Evolutionary conservation across 129 eudicot species (phyloP).

Genomic region (Heracleum sosnowskyi): DNA sequence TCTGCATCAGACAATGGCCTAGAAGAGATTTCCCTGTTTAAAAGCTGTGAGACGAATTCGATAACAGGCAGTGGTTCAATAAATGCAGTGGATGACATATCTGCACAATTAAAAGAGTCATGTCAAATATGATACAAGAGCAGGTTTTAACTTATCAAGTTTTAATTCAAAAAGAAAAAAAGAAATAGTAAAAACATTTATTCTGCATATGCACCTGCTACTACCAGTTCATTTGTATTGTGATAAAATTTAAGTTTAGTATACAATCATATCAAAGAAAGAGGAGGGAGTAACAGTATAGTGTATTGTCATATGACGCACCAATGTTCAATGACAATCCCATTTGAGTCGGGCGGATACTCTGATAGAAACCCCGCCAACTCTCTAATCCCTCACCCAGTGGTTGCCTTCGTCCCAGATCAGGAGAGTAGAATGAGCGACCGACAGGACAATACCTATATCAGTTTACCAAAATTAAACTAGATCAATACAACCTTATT

Average conservation of each 20-base stretch:
- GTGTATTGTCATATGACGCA: constrained; percentile 1
- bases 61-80: constrained; percentile 77
- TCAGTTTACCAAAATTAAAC: background rate
- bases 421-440: constrained; percentile 67
- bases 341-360: constrained; percentile 81
- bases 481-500: background rate
- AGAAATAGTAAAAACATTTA: background rate
- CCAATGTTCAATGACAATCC: constrained; percentile 80
- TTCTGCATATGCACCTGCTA: background rate
- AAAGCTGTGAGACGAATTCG: constrained; percentile 65
- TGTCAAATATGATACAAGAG: background rate
- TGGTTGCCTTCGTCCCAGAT: constrained; percentile 45
- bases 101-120: constrained; percentile 23
- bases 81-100: constrained; percentile 68
- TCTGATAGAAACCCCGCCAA: constrained; percentile 90
- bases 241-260: background rate
- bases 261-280: background rate
- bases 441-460: constrained; percentile 68
- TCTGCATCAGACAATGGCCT: constrained; percentile 70
- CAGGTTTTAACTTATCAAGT: background rate
- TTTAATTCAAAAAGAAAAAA: background rate
- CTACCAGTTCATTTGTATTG: background rate
- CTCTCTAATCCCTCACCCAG: constrained; percentile 69
- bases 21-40: constrained; percentile 54
- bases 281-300: background rate